Evolutionary conservation across 768 basidiomycete genomes (phyloP).

Genomic region (Psilocybe subaeruginosa): DNA sequence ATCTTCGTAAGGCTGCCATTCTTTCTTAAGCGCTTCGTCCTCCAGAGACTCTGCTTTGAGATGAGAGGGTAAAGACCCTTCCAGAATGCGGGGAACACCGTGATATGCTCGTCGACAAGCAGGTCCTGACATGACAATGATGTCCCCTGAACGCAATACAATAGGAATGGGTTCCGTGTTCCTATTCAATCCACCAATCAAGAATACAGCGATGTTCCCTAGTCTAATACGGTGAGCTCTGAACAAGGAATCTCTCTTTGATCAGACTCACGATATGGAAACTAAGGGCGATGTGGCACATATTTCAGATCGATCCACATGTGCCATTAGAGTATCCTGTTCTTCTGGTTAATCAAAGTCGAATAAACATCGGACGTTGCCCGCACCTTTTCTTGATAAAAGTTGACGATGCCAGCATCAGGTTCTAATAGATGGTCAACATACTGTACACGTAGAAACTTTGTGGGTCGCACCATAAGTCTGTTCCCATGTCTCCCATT

Average conservation of each 20-base stretch:
- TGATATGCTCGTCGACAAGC: conserved; percentile 88
- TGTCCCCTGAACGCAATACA: conserved; percentile 88
- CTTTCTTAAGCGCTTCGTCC: conserved; percentile 29
- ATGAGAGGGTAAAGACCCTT: conserved; percentile 73
- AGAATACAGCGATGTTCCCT: conserved; percentile 87
- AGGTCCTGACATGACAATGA: conserved; percentile 91
- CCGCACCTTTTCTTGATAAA: conserved; percentile 77
- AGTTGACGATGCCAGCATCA: conserved; percentile 97
- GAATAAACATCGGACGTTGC: background rate
- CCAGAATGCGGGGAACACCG: conserved; percentile 89
- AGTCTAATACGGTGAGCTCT: conserved; percentile 50
- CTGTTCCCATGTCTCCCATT: conserved; percentile 76
- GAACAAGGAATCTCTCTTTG: background rate
- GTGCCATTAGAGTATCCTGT: conserved; percentile 94
- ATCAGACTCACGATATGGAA: conserved; percentile 74
- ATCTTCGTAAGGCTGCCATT: conserved; percentile 64
- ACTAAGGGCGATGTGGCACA: conserved; percentile 92
- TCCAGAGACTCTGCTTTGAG: conserved; percentile 33
- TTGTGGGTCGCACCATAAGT: conserved; percentile 64
- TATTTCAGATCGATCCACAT: conserved; percentile 96
- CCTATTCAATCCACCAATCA: conserved; percentile 84
- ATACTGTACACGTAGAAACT: background rate
- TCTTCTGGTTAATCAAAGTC: background rate
- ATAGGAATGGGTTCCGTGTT: conserved; percentile 79
- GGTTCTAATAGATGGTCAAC: conserved; percentile 57